These are phyloP conservation scores for Metschnikowia baotianmanensis DNA, from an alignment of 805 yeast species.

Conservation along the genomic window DNA sequence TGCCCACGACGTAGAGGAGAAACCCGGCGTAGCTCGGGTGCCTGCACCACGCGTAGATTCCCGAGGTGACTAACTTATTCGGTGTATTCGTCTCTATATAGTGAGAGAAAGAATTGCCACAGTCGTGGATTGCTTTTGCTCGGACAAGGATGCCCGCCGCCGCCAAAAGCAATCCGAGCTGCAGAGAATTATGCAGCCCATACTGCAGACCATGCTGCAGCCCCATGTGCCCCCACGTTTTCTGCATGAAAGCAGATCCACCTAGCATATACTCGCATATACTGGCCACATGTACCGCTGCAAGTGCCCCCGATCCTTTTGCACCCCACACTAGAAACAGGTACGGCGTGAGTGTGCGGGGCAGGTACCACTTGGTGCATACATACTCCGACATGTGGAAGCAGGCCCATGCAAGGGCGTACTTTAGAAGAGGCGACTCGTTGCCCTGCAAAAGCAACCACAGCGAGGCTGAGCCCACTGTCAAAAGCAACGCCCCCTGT, in stretches of 20 bases:
- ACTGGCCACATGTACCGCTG: conserved; percentile 27
- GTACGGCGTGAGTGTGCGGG: conserved; percentile 22
- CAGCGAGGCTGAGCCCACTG: not conserved
- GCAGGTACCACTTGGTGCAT: conserved; percentile 26
- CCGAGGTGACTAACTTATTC: conserved; percentile 28
- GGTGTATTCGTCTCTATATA: conserved; percentile 19
- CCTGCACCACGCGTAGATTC: conserved; percentile 29
- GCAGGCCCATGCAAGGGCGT: conserved; percentile 20
- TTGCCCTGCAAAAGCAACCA: not conserved
- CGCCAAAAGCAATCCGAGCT: conserved; percentile 20
- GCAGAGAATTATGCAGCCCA: no score
- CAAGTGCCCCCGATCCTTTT: conserved; percentile 30
- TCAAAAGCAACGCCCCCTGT: conserved; percentile 7
- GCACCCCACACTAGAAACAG: conserved; percentile 38
- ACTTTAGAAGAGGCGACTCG: conserved; percentile 13
- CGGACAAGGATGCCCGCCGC: conserved; percentile 27
- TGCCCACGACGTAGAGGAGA: conserved; percentile 31
- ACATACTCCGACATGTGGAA: conserved; percentile 31
- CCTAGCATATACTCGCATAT: conserved; percentile 26
- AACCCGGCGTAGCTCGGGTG: conserved; percentile 44
- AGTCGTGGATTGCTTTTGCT: conserved; percentile 29
- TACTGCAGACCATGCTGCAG: no score
- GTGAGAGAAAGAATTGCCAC: conserved; percentile 38
- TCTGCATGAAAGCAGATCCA: conserved; percentile 9
- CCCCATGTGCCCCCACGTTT: conserved; percentile 6